Conservation (phyloP, 768 basidiomycete species). For the Boletus patriciae region DNA sequence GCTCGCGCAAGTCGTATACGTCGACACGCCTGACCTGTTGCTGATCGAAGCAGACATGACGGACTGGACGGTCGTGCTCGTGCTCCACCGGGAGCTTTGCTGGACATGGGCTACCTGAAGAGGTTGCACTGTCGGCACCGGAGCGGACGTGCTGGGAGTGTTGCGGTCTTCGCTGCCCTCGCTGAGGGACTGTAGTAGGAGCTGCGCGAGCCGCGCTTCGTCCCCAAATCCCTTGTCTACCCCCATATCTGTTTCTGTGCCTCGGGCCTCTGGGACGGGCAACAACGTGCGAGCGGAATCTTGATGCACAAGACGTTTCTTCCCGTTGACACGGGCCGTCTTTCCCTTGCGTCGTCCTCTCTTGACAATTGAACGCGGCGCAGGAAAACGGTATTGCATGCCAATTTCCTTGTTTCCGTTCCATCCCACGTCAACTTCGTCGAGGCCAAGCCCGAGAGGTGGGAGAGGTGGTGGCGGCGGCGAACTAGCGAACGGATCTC, state of each 20-base stretch:
- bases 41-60: slow-evolving; percentile 26
- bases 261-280: slow-evolving; percentile 21
- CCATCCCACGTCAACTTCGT: slow-evolving; percentile 30
- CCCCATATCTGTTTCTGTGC: slow-evolving; percentile 17
- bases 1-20: slow-evolving; percentile 30
- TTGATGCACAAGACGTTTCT: slow-evolving; percentile 26
- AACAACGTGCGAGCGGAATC: slow-evolving; percentile 28
- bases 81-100: slow-evolving; percentile 31
- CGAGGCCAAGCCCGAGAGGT: slow-evolving; percentile 28
- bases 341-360: slow-evolving; percentile 23
- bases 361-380: slow-evolving; percentile 32
- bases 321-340: slow-evolving; percentile 15
- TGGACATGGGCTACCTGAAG: slow-evolving; percentile 23
- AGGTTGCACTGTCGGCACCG: slow-evolving; percentile 5
- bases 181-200: slow-evolving; percentile 30
- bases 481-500: slow-evolving; percentile 35
- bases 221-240: slow-evolving; percentile 28
- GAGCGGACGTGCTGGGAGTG: slow-evolving; percentile 2
- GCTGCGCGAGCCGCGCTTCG: slow-evolving; percentile 30
- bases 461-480: slow-evolving; percentile 35
- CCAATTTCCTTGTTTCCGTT: slow-evolving; percentile 25
- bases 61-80: slow-evolving; percentile 32
- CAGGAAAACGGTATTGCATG: slow-evolving; percentile 34
- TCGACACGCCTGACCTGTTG: slow-evolving; percentile 28
- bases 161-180: slow-evolving; percentile 10